phyloP scores from a whole-genome alignment of 495 filamentous ascomycete species.

The Aspergillus homomorphus region DNA sequence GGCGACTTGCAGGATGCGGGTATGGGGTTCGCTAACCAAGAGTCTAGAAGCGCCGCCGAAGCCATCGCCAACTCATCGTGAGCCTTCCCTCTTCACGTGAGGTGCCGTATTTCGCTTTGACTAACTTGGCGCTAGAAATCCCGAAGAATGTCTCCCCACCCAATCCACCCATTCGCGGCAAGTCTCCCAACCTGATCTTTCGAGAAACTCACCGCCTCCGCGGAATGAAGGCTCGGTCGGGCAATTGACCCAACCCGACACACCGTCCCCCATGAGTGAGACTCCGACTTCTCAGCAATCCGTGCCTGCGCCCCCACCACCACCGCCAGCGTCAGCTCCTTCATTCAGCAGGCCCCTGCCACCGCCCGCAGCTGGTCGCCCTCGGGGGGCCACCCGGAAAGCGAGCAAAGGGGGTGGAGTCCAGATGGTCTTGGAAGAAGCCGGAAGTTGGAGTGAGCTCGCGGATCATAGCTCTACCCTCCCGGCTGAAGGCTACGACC shows the following conservation, averaged over 20 bases:
- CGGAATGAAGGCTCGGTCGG: conserved; percentile 26
- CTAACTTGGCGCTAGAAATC: conserved; percentile 31
- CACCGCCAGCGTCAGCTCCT: conserved; percentile 27
- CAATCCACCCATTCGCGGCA: conserved; percentile 36
- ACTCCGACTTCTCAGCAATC: conserved; percentile 25
- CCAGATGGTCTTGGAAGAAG: conserved; percentile 85
- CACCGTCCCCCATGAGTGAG: conserved; percentile 27
- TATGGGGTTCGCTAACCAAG: conserved; percentile 2
- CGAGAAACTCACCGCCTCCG: conserved; percentile 29
- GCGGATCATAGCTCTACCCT: conserved; percentile 79
- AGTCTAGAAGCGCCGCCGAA: conserved; percentile 39
- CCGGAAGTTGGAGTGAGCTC: conserved; percentile 84
- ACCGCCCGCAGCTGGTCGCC: conserved; percentile 20
- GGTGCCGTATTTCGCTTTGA: background rate
- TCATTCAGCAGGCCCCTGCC: conserved; percentile 40
- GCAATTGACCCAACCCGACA: conserved; percentile 24
- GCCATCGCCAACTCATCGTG: conserved; percentile 38
- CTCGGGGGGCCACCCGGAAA: conserved; percentile 48
- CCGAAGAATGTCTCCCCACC: conserved; percentile 40
- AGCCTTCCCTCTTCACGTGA: conserved; percentile 14
- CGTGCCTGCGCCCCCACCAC: conserved; percentile 29
- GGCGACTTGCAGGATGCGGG: background rate
- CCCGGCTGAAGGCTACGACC: conserved; percentile 58
- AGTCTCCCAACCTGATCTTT: conserved; percentile 38
- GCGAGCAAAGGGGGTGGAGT: conserved; percentile 79